A percentile compares a stretch with the other conserved stretches of the same genome.
Conservation (phyloP, 352 stramenopile genomes). For the Phytophthora boehmeriae region DNA sequence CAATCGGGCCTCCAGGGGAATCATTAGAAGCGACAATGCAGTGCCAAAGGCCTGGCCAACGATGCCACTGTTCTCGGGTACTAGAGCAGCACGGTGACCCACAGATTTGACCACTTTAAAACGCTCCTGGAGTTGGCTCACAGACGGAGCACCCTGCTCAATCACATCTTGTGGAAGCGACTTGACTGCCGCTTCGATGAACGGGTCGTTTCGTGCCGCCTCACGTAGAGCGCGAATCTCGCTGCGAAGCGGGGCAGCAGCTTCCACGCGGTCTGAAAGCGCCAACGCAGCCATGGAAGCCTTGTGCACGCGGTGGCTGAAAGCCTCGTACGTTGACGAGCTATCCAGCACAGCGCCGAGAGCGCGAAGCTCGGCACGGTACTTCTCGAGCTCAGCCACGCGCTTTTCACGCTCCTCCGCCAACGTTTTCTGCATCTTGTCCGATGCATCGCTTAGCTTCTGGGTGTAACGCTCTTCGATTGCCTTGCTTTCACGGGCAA, state of each 20-base stretch:
- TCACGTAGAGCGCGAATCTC: conserved; percentile 78
- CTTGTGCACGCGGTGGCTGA: conserved; percentile 88
- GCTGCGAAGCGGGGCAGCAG: conserved; percentile 62
- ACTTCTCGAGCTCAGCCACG: conserved; percentile 63
- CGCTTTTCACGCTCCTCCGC: conserved; percentile 69
- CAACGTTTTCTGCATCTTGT: conserved; percentile 64
- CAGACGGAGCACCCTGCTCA: conserved; percentile 71
- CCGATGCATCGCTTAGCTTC: conserved; percentile 53
- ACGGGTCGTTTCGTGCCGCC: conserved; percentile 70
- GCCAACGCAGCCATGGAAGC: conserved; percentile 78
- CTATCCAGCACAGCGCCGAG: conserved; percentile 73
- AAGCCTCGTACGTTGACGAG: conserved; percentile 83
- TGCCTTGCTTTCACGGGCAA: conserved; percentile 64
- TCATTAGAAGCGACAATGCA: conserved; percentile 76
- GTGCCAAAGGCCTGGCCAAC: conserved; percentile 74
- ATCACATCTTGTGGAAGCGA: conserved; percentile 63
- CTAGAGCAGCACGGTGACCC: conserved; percentile 66
- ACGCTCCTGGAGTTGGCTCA: conserved; percentile 81
- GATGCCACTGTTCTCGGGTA: conserved; percentile 73
- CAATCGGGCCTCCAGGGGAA: conserved; percentile 79
- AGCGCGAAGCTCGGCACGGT: conserved; percentile 66
- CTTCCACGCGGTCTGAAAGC: conserved; percentile 83
- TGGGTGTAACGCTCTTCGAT: conserved; percentile 60
- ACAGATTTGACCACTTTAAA: conserved; percentile 84
- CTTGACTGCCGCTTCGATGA: conserved; percentile 76